Conservation (phyloP, 1,284 basidiomycete species). For the Heterobasidion annosum region DNA sequence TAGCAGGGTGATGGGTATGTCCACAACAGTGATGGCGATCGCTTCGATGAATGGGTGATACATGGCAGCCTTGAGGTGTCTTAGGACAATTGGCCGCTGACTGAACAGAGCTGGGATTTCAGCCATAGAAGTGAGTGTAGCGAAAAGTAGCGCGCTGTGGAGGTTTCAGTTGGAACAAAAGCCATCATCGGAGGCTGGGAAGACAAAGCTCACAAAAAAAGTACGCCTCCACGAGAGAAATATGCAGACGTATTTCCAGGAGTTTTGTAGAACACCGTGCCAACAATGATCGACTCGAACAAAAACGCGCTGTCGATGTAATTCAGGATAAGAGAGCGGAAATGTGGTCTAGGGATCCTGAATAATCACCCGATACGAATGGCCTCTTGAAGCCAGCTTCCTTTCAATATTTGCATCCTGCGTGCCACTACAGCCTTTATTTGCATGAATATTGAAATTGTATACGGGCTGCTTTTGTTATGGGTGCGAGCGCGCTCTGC, state of each 20-base stretch:
- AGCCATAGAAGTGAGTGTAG: slow-evolving; percentile 47
- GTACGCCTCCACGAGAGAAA: slow-evolving; percentile 74
- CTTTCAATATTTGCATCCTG: slow-evolving; percentile 57
- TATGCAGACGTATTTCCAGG: slow-evolving; percentile 57
- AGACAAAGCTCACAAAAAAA: slow-evolving; percentile 47
- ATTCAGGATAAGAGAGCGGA: neutral
- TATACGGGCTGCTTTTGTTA: slow-evolving; percentile 20
- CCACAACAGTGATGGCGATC: slow-evolving; percentile 61
- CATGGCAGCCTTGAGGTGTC: slow-evolving; percentile 48
- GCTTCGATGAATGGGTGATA: slow-evolving; percentile 62
- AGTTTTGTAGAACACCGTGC: slow-evolving; percentile 67
- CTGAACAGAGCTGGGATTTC: slow-evolving; percentile 68
- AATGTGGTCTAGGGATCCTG: too few species aligned
- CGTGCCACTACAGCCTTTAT: slow-evolving; percentile 54
- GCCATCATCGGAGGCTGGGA: neutral
- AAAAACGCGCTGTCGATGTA: slow-evolving; percentile 32
- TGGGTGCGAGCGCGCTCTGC: slow-evolving; percentile 34
- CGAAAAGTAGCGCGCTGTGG: slow-evolving; percentile 40
- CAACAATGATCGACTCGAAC: slow-evolving; percentile 63
- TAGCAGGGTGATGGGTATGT: slow-evolving; percentile 53
- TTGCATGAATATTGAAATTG: slow-evolving; percentile 38
- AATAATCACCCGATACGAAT: too few species aligned
- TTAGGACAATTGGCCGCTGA: slow-evolving; percentile 64
- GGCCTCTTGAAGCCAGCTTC: slow-evolving; percentile 30
- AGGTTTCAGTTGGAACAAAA: neutral